Evolutionary conservation across 352 stramenopile genomes (phyloP).

Genomic region (Phytophthora melonis): DNA sequence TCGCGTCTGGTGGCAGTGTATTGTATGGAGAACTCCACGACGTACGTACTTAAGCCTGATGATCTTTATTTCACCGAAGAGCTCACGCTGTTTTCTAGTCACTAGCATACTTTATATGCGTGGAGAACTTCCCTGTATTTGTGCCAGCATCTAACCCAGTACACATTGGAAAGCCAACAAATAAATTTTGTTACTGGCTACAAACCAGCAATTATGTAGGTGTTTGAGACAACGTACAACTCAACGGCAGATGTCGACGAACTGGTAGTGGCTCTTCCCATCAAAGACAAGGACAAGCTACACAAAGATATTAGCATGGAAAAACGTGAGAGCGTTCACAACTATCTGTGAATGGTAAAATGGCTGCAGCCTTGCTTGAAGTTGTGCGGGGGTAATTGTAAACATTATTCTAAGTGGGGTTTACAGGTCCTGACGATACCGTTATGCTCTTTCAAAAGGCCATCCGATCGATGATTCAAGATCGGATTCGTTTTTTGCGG

Average conservation of each 20-base stretch:
- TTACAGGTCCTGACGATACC: background rate
- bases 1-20: background rate
- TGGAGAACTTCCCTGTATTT: background rate
- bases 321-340: too few relatives aligned
- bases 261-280: background rate
- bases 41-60: background rate
- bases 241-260: background rate
- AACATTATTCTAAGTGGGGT: background rate
- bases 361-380: too few relatives aligned
- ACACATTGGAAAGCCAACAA: background rate
- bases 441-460: background rate
- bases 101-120: background rate
- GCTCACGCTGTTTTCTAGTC: background rate
- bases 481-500: background rate
- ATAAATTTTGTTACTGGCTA: too few relatives aligned
- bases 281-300: background rate
- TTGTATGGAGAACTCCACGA: background rate
- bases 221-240: background rate
- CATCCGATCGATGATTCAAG: background rate
- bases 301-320: too few relatives aligned
- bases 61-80: background rate
- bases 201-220: background rate
- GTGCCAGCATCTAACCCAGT: background rate
- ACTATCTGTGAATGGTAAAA: too few relatives aligned
- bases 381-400: background rate